A percentile compares a stretch with the other conserved stretches of the same genome.
phyloP scores from a whole-genome alignment of 257 asterid genomes.

The Scutellaria minor region DNA sequence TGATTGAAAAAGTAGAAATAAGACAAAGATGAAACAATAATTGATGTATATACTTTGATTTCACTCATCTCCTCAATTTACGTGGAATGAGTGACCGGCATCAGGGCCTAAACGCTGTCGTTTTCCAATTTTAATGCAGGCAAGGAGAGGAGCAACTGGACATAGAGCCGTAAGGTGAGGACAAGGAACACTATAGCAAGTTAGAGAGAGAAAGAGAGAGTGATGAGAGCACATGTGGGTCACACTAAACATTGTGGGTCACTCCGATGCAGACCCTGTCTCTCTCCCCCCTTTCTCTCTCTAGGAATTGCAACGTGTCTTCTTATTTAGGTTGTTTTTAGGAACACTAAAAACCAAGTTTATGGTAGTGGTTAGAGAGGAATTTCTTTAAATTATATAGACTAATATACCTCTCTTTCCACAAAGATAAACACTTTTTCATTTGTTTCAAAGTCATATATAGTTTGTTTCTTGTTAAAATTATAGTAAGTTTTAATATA shows the following conservation, averaged over 20 bases:
- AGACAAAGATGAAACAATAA: conserved; percentile 39
- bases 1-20: conserved; percentile 14
- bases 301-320: not conserved
- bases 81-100: conserved; percentile 33
- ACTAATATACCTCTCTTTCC: no score
- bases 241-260: conserved; percentile 43
- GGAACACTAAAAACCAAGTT: conserved; percentile 25
- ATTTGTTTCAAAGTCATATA: no score
- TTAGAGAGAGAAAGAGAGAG: not conserved
- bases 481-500: not conserved
- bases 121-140: conserved; percentile 38
- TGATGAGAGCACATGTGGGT: conserved; percentile 37
- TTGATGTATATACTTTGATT: conserved; percentile 20
- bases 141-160: conserved; percentile 12
- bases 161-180: conserved; percentile 6
- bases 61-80: conserved; percentile 33
- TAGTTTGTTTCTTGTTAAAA: no score
- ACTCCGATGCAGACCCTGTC: conserved; percentile 44
- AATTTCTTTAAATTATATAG: not conserved
- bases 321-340: conserved; percentile 6
- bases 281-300: conserved; percentile 27
- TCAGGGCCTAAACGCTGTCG: conserved; percentile 36
- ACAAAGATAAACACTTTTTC: no score
- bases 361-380: not conserved
- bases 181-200: not conserved